Base-by-base conservation (phyloP, 2,329 filamentous ascomycete species). In the Fusarium goolgardi region DNA sequence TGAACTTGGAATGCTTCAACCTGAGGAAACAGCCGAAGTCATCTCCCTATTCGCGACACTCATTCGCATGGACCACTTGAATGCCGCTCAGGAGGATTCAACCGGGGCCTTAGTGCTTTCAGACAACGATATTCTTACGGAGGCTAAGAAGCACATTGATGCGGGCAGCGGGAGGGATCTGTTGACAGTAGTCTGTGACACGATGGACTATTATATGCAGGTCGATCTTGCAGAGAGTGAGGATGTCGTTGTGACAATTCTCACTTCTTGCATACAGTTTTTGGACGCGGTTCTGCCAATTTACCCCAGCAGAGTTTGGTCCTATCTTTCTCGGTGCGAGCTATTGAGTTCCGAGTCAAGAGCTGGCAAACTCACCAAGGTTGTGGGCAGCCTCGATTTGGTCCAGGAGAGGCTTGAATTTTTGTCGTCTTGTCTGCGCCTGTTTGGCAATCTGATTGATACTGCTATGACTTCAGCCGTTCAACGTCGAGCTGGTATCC, bases 241-340 rank as follows among this genome's bases (percentile, higher is more conserved):
- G 40, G 86, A 88, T 13, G 80, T 90, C 41, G 86, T 89, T 35
- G 83, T 96, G 29, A 84, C 90, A 3, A 85, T 94, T 47, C 77
- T 90, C 57, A 82, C 83, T 13, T 88, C 91, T 25, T 97, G 93
- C 75, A 80, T 94, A 23, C 90, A 93, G 54, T 97, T 98, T 73
- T 81, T 97, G 37, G 86, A 91, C 70, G 88, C 90, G 4, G 81
- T 96, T 20, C 79, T 96, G 27, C 84, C 85, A 71, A 91, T 86
- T n/a, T 88, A 91, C 52, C 95, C 96, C 1, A 91, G 91, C 58
- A 86, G 94, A 62, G 89, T 97, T 8, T 98, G 96, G 94, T 94
- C 95, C 5, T 92, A 95, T 76, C 85, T 99, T 72, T 88, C 90
- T 5, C 89, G 93, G 59, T 96, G 93, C 76, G 88, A 90, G 65